phyloP scores from a whole-genome alignment of 352 stramenopile species.

The Pythium oligandrum region DNA sequence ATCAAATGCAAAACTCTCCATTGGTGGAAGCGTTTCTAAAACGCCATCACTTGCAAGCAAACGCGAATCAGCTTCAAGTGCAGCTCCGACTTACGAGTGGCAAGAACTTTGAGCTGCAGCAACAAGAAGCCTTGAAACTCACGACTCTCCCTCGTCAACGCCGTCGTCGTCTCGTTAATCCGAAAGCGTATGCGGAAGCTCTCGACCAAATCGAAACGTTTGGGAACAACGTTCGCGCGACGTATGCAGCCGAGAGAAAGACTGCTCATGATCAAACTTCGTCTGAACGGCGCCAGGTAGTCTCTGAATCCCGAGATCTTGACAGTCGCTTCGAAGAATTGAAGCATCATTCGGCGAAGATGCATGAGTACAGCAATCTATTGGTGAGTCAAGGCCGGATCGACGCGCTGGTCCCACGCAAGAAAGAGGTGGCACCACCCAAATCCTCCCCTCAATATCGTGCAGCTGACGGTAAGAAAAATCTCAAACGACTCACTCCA shows the following conservation, averaged over 20 bases:
- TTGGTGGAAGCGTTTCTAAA: conserved; percentile 52
- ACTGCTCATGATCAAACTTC: conserved; percentile 27
- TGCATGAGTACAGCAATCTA: conserved; percentile 68
- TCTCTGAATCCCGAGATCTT: conserved; percentile 30
- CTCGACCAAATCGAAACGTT: conserved; percentile 54
- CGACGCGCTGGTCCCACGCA: conserved; percentile 20
- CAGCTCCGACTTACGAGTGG: conserved; percentile 56
- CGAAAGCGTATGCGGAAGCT: conserved; percentile 41
- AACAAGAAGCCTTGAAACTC: conserved; percentile 42
- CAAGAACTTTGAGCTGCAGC: conserved; percentile 33
- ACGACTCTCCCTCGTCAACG: conserved; percentile 29
- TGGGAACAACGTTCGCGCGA: conserved; percentile 37
- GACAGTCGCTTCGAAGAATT: conserved; percentile 38
- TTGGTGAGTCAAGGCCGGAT: conserved; percentile 52
- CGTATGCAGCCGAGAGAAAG: conserved; percentile 41
- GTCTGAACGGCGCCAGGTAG: conserved; percentile 24
- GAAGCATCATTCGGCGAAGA: conserved; percentile 22
- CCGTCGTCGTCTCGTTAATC: conserved; percentile 39
- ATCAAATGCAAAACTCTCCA: conserved; percentile 66
- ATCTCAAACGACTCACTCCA: background rate
- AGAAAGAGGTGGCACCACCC: background rate
- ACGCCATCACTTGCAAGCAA: conserved; percentile 45
- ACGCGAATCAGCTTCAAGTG: conserved; percentile 36
- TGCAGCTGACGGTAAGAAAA: too few relatives aligned
- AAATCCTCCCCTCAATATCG: too few relatives aligned